Percentiles rank a stretch among this genome's conserved stretches.
Conservation (phyloP, 495 filamentous ascomycete genomes). For the Aspergillus sclerotiicarbonarius region DNA sequence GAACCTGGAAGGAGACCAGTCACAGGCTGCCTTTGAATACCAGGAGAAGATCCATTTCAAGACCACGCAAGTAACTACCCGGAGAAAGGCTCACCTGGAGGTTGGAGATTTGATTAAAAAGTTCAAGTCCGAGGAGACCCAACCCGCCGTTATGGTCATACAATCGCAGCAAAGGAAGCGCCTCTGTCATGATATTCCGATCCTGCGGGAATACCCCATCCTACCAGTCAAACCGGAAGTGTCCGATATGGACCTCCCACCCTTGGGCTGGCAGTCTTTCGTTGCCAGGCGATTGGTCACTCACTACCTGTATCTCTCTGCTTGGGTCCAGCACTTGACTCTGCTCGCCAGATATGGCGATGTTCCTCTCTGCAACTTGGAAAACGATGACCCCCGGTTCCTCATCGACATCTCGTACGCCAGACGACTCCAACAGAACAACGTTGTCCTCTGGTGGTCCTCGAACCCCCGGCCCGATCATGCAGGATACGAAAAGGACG, state of each 20-base stretch:
- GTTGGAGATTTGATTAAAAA: conserved; percentile 82
- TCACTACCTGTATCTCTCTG: conserved; percentile 85
- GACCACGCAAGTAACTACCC: conserved; percentile 80
- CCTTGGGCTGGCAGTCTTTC: conserved; percentile 90
- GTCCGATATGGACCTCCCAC: conserved; percentile 81
- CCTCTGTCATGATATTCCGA: conserved; percentile 80
- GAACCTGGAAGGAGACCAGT: conserved; percentile 62
- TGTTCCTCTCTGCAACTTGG: conserved; percentile 91
- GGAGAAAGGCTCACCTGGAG: conserved; percentile 83
- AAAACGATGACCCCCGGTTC: conserved; percentile 88
- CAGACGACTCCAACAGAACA: conserved; percentile 81
- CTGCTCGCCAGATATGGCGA: conserved; percentile 89
- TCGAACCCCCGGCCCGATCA: conserved; percentile 82
- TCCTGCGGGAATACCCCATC: conserved; percentile 80
- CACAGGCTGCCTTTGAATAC: conserved; percentile 81
- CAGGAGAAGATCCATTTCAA: conserved; percentile 86
- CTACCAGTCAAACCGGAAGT: conserved; percentile 77
- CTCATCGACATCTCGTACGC: conserved; percentile 96
- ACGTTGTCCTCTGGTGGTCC: conserved; percentile 99
- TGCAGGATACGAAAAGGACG: conserved; percentile 93
- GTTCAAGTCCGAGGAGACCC: conserved; percentile 77
- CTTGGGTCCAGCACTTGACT: conserved; percentile 86
- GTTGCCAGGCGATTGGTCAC: conserved; percentile 81
- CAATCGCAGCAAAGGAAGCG: conserved; percentile 83
- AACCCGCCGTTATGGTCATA: conserved; percentile 77